phyloP scores from a whole-genome alignment of 805 yeast genomes.

The Schwanniomyces yamadae region DNA sequence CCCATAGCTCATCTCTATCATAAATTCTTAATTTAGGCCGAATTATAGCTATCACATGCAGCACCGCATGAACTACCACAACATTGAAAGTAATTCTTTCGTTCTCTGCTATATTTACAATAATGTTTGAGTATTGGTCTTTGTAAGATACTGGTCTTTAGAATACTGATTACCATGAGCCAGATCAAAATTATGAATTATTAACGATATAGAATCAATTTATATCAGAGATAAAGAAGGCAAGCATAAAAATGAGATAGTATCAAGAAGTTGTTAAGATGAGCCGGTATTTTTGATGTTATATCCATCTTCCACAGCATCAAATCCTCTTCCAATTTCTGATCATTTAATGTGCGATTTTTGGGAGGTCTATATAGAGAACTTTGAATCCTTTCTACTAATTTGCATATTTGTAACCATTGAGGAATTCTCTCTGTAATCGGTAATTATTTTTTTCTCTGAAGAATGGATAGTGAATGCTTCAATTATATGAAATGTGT shows the following conservation, averaged over 20 bases:
- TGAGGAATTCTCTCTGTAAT: too few species aligned
- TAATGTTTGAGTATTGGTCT: conserved; percentile 12
- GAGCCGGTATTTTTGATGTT: conserved; percentile 10
- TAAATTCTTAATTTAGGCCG: conserved; percentile 22
- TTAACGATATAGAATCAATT: conserved; percentile 23
- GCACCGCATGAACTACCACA: conserved; percentile 20
- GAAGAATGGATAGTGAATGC: too few species aligned
- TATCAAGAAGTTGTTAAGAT: conserved; percentile 13
- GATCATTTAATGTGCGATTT: conserved; percentile 19
- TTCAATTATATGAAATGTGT: too few species aligned
- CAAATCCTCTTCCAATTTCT: conserved; percentile 20
- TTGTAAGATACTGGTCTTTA: conserved; percentile 9
- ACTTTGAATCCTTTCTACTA: conserved; percentile 22
- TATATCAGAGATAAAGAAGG: conserved; percentile 23
- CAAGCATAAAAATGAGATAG: conserved; percentile 17
- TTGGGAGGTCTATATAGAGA: conserved; percentile 26
- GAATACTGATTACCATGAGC: background rate
- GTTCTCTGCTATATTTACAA: conserved; percentile 10
- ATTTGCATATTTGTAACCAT: conserved; percentile 17
- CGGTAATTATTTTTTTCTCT: too few species aligned
- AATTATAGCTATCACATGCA: conserved; percentile 25
- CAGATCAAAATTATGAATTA: conserved; percentile 15
- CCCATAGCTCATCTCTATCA: background rate
- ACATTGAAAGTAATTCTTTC: conserved; percentile 21
- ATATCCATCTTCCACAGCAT: conserved; percentile 7